Conservation (phyloP, 257 asterid species). For the Fraxinus anomala region DNA sequence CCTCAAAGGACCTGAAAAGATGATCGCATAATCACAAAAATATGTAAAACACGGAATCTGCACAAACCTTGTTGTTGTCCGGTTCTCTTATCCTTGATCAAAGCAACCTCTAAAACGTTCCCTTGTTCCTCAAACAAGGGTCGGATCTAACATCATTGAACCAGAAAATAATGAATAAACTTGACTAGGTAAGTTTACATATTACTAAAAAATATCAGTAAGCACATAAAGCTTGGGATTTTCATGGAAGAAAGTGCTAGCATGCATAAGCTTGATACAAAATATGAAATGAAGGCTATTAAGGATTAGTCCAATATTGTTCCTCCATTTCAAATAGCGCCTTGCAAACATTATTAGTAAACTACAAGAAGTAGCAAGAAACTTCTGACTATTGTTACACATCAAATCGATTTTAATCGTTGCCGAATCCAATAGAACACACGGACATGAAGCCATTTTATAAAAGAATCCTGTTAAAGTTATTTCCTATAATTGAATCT, state of each 20-base stretch:
- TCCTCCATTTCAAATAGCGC: neutral
- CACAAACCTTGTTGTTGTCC: constrained; percentile 96
- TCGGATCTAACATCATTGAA: constrained; percentile 59
- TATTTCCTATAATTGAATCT: neutral
- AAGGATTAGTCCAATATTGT: neutral
- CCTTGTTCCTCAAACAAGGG: constrained; percentile 88
- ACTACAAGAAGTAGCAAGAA: neutral
- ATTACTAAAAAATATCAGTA: constrained; percentile 10
- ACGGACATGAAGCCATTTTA: neutral
- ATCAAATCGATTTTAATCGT: constrained; percentile 9
- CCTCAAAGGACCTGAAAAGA: constrained; percentile 84
- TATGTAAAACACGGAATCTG: constrained; percentile 20
- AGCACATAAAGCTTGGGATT: constrained; percentile 16
- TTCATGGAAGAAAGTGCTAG: constrained; percentile 2
- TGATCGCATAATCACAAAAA: constrained; percentile 36
- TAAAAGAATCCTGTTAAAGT: constrained; percentile 5
- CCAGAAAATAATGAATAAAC: constrained; percentile 13
- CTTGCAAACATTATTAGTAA: neutral
- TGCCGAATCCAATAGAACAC: neutral
- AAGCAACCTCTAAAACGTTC: constrained; percentile 81
- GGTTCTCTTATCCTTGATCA: constrained; percentile 90
- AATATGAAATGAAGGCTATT: neutral
- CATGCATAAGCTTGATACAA: neutral
- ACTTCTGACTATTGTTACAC: neutral
- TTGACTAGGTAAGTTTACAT: neutral